These are phyloP conservation scores for Skeletonema menzelii DNA, from an alignment of 108 stramenopile genomes.

Conservation along the genomic window DNA sequence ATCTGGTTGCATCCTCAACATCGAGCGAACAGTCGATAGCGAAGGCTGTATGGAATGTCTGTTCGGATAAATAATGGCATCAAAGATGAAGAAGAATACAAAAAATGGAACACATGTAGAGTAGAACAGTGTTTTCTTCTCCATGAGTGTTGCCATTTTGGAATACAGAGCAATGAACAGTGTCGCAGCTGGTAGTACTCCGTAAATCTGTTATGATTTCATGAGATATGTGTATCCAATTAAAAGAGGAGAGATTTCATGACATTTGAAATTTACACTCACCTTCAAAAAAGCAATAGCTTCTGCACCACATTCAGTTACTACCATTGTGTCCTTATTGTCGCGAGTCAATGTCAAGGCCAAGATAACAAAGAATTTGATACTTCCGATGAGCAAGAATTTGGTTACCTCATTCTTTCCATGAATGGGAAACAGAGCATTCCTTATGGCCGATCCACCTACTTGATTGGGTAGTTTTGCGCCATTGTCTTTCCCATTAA, in stretches of 20 bases:
- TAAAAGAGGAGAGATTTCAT: not conserved
- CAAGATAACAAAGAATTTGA: constrained; percentile 96
- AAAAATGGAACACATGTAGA: constrained; percentile 94
- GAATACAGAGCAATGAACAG: constrained; percentile 87
- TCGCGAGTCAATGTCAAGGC: constrained; percentile 94
- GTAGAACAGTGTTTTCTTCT: constrained; percentile 89
- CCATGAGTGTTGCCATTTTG: constrained; percentile 80
- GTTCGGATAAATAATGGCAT: constrained; percentile 87
- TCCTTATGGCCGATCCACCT: constrained; percentile 15
- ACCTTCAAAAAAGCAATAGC: constrained; percentile 93
- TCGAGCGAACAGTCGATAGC: constrained; percentile 52
- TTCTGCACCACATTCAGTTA: constrained; percentile 96
- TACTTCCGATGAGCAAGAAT: constrained; percentile 86
- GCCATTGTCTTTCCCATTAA: not conserved
- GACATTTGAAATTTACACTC: constrained; percentile 5
- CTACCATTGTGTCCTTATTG: constrained; percentile 95
- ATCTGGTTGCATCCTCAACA: constrained; percentile 36
- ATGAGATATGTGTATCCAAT: constrained; percentile 1
- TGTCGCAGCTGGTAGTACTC: constrained; percentile 81
- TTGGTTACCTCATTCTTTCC: constrained; percentile 85
- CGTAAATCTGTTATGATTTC: constrained; percentile 82
- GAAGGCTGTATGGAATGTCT: constrained; percentile 79
- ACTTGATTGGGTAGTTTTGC: not conserved
- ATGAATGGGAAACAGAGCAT: constrained; percentile 86
- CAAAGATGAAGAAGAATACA: constrained; percentile 86